These are phyloP conservation scores for Daldinia caldariorum DNA, from an alignment of 495 filamentous ascomycete genomes.

Conservation along the genomic window DNA sequence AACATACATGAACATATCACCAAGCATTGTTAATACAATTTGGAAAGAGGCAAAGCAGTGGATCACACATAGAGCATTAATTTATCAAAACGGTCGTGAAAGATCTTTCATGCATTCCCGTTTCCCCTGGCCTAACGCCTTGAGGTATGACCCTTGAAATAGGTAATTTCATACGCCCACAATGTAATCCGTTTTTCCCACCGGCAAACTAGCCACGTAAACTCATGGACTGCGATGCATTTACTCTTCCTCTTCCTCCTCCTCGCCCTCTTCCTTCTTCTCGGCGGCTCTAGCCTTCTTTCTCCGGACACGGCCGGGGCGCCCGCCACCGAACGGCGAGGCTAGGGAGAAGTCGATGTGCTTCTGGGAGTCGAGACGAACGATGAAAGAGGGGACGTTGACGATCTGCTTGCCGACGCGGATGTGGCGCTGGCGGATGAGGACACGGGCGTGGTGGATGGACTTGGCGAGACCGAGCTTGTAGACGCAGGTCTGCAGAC, in stretches of 20 bases:
- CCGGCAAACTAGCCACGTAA: constrained; percentile 49
- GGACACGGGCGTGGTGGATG: constrained; percentile 99
- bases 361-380: constrained; percentile 99
- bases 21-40: constrained; percentile 9
- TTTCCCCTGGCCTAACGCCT: constrained; percentile 53
- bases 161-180: constrained; percentile 35
- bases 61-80: constrained; percentile 33
- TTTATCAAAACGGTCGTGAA: constrained; percentile 45
- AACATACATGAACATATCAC: not conserved
- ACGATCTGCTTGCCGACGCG: constrained; percentile 99
- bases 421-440: constrained; percentile 99
- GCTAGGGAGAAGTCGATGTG: constrained; percentile 99
- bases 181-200: constrained; percentile 55
- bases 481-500: constrained; percentile 99
- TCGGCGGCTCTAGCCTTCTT: constrained; percentile 99
- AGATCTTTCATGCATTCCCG: constrained; percentile 51
- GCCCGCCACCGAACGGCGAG: constrained; percentile 97
- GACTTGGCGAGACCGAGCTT: constrained; percentile 99
- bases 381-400: constrained; percentile 98
- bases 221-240: constrained; percentile 45
- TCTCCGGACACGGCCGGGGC: constrained; percentile 93
- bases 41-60: constrained; percentile 13
- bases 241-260: constrained; percentile 90
- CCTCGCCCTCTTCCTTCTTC: constrained; percentile 84
- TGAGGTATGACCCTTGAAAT: constrained; percentile 40